These are phyloP conservation scores for Centrapalus pauciflorus DNA, from an alignment of 129 eudicot species.

Conservation along the genomic window DNA sequence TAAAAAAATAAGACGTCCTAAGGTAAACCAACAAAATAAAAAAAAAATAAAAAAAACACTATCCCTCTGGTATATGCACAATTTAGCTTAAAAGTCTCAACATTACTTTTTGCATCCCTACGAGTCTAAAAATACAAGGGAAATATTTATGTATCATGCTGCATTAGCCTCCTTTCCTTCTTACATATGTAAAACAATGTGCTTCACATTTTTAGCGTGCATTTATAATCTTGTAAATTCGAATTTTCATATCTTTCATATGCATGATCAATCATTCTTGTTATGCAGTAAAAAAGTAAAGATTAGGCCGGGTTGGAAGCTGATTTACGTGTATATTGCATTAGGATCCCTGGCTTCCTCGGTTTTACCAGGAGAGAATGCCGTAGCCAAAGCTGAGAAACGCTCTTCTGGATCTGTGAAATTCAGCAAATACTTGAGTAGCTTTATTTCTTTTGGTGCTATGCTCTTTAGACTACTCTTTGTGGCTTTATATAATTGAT, in stretches of 20 bases:
- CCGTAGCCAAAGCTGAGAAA: conserved; percentile 76
- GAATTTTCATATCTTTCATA: not conserved
- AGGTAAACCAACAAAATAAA: too few species aligned
- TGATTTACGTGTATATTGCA: conserved; percentile 80
- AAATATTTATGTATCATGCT: too few species aligned
- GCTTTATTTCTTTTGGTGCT: conserved; percentile 84
- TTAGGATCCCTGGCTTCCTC: conserved; percentile 53
- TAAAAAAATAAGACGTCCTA: too few species aligned
- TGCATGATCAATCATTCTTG: not conserved
- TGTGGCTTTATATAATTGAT: conserved; percentile 77
- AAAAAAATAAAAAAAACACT: too few species aligned
- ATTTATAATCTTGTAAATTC: not conserved
- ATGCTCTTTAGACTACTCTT: conserved; percentile 82
- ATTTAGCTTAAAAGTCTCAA: too few species aligned
- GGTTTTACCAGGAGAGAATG: conserved; percentile 88
- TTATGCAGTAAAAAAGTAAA: not conserved
- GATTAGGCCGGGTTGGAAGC: not conserved
- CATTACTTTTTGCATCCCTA: too few species aligned
- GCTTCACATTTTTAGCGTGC: too few species aligned
- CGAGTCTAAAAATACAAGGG: too few species aligned
- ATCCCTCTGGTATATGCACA: too few species aligned
- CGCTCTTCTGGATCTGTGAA: conserved; percentile 95
- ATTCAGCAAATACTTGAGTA: conserved; percentile 83
- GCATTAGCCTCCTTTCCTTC: too few species aligned
- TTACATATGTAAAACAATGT: too few species aligned